A percentile compares a stretch with the other conserved stretches of the same genome.
These are phyloP conservation scores for Blumeriella jaapii DNA, from an alignment of 2,329 filamentous ascomycete genomes.

Conservation along the genomic window DNA sequence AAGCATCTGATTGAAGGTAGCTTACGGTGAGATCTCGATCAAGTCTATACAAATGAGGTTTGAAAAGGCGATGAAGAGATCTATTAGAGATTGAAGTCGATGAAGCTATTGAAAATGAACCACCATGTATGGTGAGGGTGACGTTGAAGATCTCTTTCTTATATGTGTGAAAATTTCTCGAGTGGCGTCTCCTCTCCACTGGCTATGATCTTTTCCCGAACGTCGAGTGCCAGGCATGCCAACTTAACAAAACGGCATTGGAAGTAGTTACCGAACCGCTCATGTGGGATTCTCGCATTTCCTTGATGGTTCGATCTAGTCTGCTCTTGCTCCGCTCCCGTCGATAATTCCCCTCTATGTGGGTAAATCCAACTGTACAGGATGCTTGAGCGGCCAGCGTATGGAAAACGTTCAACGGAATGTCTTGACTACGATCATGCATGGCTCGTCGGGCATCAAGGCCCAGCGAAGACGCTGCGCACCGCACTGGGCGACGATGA, in stretches of 20 bases:
- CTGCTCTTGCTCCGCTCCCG: slow-evolving; percentile 18
- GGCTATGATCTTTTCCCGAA: too few relatives aligned
- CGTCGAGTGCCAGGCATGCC: slow-evolving; percentile 3
- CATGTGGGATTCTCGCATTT: slow-evolving; percentile 22
- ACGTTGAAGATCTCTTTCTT: slow-evolving; percentile 5
- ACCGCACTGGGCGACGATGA: slow-evolving; percentile 10
- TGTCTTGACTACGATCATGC: slow-evolving; percentile 11
- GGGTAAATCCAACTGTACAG: slow-evolving; percentile 14
- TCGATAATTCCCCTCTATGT: slow-evolving; percentile 26
- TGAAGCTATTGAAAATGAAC: too few relatives aligned
- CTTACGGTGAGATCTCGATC: too few relatives aligned
- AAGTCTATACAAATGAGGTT: not conserved
- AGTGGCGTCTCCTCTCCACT: not conserved
- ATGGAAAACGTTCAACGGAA: slow-evolving; percentile 20
- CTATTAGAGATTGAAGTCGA: not conserved
- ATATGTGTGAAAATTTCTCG: slow-evolving; percentile 1
- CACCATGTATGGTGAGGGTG: slow-evolving; percentile 1
- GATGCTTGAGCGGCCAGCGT: slow-evolving; percentile 11
- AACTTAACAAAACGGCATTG: slow-evolving; percentile 19
- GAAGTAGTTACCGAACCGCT: slow-evolving; percentile 21
- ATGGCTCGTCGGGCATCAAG: slow-evolving; percentile 13
- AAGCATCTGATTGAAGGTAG: too few relatives aligned
- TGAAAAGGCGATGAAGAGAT: not conserved
- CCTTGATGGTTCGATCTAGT: slow-evolving; percentile 21
- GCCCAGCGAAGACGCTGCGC: slow-evolving; percentile 9